These are phyloP conservation scores for Yamadazyma takamatsuzukensis DNA, from an alignment of 805 yeast genomes.

Conservation along the genomic window DNA sequence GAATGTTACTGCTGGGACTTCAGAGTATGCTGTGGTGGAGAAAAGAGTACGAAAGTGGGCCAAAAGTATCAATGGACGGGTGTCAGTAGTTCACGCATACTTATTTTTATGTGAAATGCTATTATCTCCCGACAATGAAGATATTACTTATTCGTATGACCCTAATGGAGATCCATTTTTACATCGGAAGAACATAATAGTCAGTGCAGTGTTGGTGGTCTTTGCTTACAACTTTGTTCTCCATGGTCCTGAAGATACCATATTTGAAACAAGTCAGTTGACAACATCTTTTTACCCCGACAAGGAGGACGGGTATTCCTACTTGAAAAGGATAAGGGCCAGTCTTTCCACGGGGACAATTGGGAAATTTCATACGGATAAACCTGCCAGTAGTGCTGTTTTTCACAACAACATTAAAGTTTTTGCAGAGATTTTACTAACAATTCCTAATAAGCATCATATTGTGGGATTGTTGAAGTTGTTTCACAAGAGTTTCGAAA, in stretches of 20 bases:
- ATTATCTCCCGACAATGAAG: conserved; percentile 49
- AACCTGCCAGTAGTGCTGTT: conserved; percentile 24
- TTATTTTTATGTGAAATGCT: conserved; percentile 60
- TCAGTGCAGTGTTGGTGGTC: conserved; percentile 39
- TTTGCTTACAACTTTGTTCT: conserved; percentile 51
- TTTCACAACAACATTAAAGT: conserved; percentile 37
- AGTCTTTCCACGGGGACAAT: conserved; percentile 44
- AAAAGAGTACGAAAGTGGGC: conserved; percentile 54
- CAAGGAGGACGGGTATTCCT: conserved; percentile 41
- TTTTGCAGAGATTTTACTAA: conserved; percentile 38
- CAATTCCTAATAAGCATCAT: conserved; percentile 42
- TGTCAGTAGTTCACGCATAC: conserved; percentile 59
- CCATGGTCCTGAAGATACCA: conserved; percentile 44
- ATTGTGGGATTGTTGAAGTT: conserved; percentile 53
- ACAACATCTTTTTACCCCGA: conserved; percentile 13
- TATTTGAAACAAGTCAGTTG: conserved; percentile 19
- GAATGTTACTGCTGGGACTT: conserved; percentile 55
- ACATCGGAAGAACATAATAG: conserved; percentile 39
- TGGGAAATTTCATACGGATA: conserved; percentile 24
- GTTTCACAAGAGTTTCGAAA: conserved; percentile 31
- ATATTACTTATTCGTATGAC: conserved; percentile 43
- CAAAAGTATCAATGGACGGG: conserved; percentile 42
- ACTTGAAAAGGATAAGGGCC: conserved; percentile 48
- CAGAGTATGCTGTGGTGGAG: conserved; percentile 47
- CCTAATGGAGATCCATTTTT: conserved; percentile 48